Evolutionary conservation across 2,329 filamentous ascomycete species (phyloP).

Genomic region (Colletotrichum sp.): DNA sequence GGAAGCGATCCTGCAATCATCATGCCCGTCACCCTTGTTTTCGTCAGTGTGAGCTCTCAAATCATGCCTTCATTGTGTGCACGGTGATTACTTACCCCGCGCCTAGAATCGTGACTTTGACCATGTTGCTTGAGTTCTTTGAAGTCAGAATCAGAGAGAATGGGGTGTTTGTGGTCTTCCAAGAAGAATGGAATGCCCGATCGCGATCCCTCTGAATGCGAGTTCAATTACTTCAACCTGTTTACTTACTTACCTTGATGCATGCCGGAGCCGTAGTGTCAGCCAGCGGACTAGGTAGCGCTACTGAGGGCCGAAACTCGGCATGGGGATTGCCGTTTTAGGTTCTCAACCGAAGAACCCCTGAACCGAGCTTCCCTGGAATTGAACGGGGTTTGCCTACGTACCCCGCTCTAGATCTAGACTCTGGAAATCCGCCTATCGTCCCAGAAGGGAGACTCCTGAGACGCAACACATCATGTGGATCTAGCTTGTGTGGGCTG

Average conservation of each 20-base stretch:
- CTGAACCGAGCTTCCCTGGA: neutral
- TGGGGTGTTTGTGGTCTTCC: neutral
- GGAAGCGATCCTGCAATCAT: neutral
- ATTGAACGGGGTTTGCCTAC: accelerated
- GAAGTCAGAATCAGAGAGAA: neutral
- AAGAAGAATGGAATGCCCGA: neutral
- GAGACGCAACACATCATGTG: accelerated
- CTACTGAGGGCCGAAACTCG: neutral
- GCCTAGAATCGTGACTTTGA: neutral
- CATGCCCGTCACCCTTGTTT: neutral
- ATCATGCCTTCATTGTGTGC: neutral
- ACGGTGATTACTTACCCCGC: neutral
- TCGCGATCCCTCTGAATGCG: neutral
- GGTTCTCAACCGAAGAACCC: neutral
- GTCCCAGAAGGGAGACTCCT: neutral
- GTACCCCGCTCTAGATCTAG: neutral
- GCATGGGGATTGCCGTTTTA: neutral
- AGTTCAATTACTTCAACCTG: neutral
- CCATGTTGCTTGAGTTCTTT: neutral
- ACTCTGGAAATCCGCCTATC: neutral
- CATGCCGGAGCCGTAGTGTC: too few relatives aligned
- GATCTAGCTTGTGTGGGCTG: neutral
- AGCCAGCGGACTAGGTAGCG: too few relatives aligned
- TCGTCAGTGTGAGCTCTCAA: accelerated
- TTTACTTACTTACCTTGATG: neutral